phyloP scores from a whole-genome alignment of 2,329 filamentous ascomycete genomes.

The Chrysosporium queenslandicum region DNA sequence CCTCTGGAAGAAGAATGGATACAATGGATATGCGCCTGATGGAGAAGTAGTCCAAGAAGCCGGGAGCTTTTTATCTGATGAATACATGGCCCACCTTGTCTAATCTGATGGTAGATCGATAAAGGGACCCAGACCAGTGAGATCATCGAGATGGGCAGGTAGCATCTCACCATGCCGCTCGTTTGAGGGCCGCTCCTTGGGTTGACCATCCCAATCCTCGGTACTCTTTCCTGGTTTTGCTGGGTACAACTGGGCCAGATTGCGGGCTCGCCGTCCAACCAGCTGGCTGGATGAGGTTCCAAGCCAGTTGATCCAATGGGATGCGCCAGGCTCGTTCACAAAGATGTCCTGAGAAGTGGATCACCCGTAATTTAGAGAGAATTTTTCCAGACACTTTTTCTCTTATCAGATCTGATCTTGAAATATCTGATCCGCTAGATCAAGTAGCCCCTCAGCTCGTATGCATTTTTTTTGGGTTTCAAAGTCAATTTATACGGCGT shows the following conservation, averaged over 20 bases:
- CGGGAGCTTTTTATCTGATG: constrained; percentile 11
- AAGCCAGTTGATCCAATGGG: too few species aligned
- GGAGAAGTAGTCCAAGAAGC: background rate
- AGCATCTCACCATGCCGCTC: background rate
- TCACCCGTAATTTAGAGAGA: background rate
- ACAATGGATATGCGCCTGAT: background rate
- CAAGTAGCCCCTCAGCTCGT: too few species aligned
- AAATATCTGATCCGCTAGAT: background rate
- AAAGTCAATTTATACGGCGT: background rate
- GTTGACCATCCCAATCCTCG: background rate
- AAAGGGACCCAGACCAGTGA: constrained; percentile 1
- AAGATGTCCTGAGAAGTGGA: background rate
- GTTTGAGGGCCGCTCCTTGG: background rate
- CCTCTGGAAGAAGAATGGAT: background rate
- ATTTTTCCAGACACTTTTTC: background rate
- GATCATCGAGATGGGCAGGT: background rate
- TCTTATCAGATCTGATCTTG: constrained; percentile 5
- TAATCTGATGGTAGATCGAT: constrained; percentile 14
- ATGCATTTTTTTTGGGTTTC: background rate
- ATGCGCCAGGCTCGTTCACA: too few species aligned
- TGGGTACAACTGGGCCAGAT: background rate
- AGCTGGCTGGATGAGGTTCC: too few species aligned
- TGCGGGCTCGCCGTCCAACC: background rate
- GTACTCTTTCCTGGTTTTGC: background rate
- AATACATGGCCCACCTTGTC: background rate